A percentile compares a stretch with the other conserved stretches of the same genome.
Conservation (phyloP, 345 rosid genomes). For the Hirschfeldia incana region DNA sequence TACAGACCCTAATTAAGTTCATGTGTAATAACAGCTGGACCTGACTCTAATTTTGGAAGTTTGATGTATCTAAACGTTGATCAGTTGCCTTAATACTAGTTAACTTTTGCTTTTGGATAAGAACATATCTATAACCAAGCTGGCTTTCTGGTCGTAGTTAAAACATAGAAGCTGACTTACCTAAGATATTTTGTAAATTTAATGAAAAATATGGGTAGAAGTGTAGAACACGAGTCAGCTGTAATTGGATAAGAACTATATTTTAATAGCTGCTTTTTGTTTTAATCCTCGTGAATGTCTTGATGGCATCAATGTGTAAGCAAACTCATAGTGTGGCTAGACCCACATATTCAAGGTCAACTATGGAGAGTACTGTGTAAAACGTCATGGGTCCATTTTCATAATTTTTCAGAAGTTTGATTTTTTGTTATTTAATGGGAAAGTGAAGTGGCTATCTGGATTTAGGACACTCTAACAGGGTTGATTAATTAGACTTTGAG, state of each 20-base stretch:
- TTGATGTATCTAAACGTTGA: background rate
- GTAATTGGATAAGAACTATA: slow-evolving; percentile 15
- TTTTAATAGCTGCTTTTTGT: slow-evolving; percentile 4
- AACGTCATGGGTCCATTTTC: slow-evolving; percentile 32
- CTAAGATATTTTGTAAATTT: background rate
- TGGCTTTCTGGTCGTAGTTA: background rate
- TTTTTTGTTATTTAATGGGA: background rate
- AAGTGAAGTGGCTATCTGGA: slow-evolving; percentile 1
- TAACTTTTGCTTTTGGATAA: slow-evolving; percentile 21
- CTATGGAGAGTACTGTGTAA: slow-evolving; percentile 3
- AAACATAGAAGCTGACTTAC: background rate
- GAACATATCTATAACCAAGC: slow-evolving; percentile 3
- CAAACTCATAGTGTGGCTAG: background rate
- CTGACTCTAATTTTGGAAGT: background rate
- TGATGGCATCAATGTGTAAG: background rate
- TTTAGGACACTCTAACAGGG: background rate
- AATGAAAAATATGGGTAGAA: slow-evolving; percentile 2
- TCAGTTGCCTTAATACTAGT: background rate
- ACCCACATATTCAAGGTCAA: background rate
- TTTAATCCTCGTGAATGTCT: background rate
- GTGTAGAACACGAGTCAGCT: slow-evolving; percentile 1
- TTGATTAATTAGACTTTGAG: slow-evolving; percentile 15
- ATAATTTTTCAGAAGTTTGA: background rate
- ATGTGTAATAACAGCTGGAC: background rate
- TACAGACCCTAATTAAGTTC: background rate